Percentiles rank a stretch among this genome's conserved stretches.
Conservation (phyloP, 768 basidiomycete species). For the Lentinula guzmanii region DNA sequence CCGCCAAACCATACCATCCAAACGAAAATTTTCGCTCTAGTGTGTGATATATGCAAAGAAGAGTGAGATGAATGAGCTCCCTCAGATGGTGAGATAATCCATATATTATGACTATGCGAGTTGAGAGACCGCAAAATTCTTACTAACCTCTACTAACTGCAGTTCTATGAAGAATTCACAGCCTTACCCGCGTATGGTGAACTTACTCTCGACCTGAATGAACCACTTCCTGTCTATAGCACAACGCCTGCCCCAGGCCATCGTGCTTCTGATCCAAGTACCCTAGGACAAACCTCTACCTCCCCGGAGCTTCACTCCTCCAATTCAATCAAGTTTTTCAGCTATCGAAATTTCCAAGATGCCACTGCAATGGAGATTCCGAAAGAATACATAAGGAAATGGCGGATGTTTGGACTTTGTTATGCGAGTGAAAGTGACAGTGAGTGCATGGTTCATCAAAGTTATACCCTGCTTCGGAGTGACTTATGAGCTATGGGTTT, state of each 20-base stretch:
- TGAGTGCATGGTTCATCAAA: background rate
- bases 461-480: too few species aligned
- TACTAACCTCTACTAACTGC: background rate
- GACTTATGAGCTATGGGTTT: too few species aligned
- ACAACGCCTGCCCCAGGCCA: background rate
- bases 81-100: background rate
- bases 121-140: too few species aligned
- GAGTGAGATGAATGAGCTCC: background rate
- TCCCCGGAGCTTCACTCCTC: too few species aligned
- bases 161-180: background rate
- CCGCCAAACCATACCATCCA: too few species aligned
- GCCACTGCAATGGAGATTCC: background rate
- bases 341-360: background rate
- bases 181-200: background rate
- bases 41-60: background rate
- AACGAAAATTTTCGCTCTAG: background rate
- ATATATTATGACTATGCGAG: background rate
- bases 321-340: background rate
- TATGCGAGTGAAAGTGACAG: background rate
- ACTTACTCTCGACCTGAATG: background rate
- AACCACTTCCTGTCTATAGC: background rate
- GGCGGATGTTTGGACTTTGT: background rate
- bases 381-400: background rate
- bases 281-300: too few species aligned
- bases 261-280: too few species aligned